A percentile compares a stretch with the other conserved stretches of the same genome.
Evolutionary conservation across 176 grass and related monocot genomes (phyloP).

Genomic region (Avena atlantica): DNA sequence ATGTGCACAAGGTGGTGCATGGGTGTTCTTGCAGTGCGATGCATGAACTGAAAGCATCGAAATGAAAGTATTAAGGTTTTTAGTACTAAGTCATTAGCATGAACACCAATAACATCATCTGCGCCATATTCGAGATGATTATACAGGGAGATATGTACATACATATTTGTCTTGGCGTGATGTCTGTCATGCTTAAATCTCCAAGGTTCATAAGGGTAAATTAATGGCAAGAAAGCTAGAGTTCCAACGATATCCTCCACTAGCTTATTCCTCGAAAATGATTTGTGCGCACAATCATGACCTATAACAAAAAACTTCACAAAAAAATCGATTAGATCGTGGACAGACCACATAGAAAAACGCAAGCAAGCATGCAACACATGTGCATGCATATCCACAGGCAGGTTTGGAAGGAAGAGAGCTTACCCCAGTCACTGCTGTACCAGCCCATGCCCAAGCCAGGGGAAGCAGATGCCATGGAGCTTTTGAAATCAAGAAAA

Average conservation of each 20-base stretch:
- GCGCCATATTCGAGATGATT: slow-evolving; percentile 16
- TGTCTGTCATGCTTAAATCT: slow-evolving; percentile 97
- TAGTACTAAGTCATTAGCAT: slow-evolving; percentile 11
- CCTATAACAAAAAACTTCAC: slow-evolving; percentile 99
- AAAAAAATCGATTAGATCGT: slow-evolving; percentile 53
- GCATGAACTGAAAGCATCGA: not conserved
- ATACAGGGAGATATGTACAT: slow-evolving; percentile 43
- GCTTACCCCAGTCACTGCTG: slow-evolving; percentile 86
- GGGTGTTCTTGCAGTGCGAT: not conserved
- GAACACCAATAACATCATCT: slow-evolving; percentile 21
- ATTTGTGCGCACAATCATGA: slow-evolving; percentile 96
- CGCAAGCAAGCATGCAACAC: not conserved
- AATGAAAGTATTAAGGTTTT: not conserved
- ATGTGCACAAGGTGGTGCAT: not conserved
- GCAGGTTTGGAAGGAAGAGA: slow-evolving; percentile 2
- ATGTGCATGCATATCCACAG: slow-evolving; percentile 16
- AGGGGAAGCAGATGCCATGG: slow-evolving; percentile 94
- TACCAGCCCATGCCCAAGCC: slow-evolving; percentile 98
- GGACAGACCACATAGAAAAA: slow-evolving; percentile 31
- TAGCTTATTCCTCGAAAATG: slow-evolving; percentile 98
- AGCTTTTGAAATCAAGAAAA: slow-evolving; percentile 83
- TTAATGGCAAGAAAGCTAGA: slow-evolving; percentile 88
- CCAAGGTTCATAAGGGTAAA: slow-evolving; percentile 99
- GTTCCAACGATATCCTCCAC: slow-evolving; percentile 95
- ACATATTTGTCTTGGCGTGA: slow-evolving; percentile 99